phyloP scores from a whole-genome alignment of 805 yeast species.

The Hanseniaspora hatyaiensis region DNA sequence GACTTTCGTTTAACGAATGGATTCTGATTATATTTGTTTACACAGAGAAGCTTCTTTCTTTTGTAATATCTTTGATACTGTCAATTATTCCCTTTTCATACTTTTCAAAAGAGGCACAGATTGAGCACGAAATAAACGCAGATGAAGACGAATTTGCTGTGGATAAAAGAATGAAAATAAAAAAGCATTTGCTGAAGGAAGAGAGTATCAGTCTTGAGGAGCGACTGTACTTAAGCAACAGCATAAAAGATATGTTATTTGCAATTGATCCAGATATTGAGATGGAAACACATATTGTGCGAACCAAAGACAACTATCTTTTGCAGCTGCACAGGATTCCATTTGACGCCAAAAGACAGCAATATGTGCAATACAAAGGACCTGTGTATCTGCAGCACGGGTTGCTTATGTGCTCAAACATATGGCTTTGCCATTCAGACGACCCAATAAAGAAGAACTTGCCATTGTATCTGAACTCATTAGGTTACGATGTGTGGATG shows the following conservation, averaged over 20 bases:
- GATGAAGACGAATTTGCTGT: neutral
- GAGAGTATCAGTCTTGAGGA: conserved; percentile 31
- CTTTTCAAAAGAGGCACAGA: neutral
- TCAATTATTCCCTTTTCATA: neutral
- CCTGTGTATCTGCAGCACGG: conserved; percentile 87
- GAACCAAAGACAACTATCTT: conserved; percentile 65
- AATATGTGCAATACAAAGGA: conserved; percentile 25
- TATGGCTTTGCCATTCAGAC: conserved; percentile 44
- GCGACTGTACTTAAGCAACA: conserved; percentile 28
- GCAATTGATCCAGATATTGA: conserved; percentile 47
- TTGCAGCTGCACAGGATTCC: conserved; percentile 63
- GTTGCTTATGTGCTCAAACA: conserved; percentile 74
- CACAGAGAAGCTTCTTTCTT: conserved; percentile 11
- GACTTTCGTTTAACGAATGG: conserved; percentile 15
- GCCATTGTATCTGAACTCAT: conserved; percentile 64
- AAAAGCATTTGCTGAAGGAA: conserved; percentile 19
- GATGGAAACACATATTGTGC: conserved; percentile 64
- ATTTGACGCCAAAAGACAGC: conserved; percentile 27
- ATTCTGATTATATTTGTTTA: conserved; percentile 10
- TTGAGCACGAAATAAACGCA: neutral
- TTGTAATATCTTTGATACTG: conserved; percentile 1
- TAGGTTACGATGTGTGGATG: conserved; percentile 76
- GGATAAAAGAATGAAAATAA: conserved; percentile 14
- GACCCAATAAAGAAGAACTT: conserved; percentile 36
- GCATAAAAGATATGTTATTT: conserved; percentile 53